Base-by-base conservation (phyloP, 345 rosid species). In the Leavenworthia alabamica region DNA sequence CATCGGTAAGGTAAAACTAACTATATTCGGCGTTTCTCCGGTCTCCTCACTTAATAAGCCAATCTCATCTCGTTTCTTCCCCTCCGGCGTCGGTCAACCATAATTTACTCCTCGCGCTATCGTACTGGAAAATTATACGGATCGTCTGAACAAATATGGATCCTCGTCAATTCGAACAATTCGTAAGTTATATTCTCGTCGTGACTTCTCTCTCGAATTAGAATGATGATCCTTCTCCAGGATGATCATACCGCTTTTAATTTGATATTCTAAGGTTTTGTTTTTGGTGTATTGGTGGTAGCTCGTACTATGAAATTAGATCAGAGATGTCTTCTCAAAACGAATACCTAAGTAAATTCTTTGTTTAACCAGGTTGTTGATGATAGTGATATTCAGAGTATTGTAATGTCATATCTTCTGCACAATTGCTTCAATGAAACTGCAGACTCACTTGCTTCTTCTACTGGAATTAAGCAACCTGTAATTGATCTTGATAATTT, bases 381-480 rank as follows among this genome's bases (percentile, higher is more conserved):
- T 53, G 96, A 89, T 47, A 76, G 66, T 62, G 97, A 82, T 64
- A 53, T 85, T 67, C 88, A 83, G 67, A 79, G 65, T 62, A 73
- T 83, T 70, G 86, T 93, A 45, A 69, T 89, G 63, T 86, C 97
- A 28, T 93, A 86, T 79, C 85, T 93, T 55, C 84, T 93, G 66
- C 96, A 93, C 71, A 93, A 83, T 71, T 93, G 97, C 76, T 93
- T 76, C 57, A 79, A 80, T 37, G 99, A 87, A 68, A 89, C 97
- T 19, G 76, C 85, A 48, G 99, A 93, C 53, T 81, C 99, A 1
- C 83, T 93, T 54, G 67, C 79, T 66, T 58, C 88, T 43, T 64
- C 72, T 73, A 71, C 88, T 7, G 90, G 91, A 68, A 66, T 81
- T 64, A 80, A 79, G 72, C 90, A 77, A 74, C 91, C 96, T 11